Percentiles rank a stretch among this genome's conserved stretches.
These are phyloP conservation scores for Blastobotrys parvus DNA, from an alignment of 805 yeast genomes.

Conservation along the genomic window DNA sequence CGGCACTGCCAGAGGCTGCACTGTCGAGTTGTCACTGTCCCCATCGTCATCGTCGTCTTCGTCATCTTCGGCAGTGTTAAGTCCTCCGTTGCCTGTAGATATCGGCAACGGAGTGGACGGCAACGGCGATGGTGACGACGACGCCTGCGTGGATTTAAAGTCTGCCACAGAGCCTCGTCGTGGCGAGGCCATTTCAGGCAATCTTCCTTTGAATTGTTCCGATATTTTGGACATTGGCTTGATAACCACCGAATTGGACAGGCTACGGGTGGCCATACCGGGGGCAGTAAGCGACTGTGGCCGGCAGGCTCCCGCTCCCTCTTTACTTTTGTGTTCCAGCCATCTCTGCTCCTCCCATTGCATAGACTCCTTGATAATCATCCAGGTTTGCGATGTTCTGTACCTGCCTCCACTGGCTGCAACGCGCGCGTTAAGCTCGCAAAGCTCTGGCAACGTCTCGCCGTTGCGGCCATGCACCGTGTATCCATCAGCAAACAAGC, in stretches of 20 bases:
- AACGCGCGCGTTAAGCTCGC: conserved; percentile 47
- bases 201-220: neutral
- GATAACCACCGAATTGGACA: neutral
- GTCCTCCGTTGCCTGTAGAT: too few species aligned
- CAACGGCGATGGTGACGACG: neutral
- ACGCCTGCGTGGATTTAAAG: neutral
- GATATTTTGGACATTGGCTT: neutral
- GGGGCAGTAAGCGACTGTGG: neutral
- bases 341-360: conserved; percentile 25
- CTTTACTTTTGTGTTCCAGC: neutral
- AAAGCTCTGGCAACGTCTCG: conserved; percentile 44
- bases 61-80: too few species aligned
- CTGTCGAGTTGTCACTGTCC: neutral
- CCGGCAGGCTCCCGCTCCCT: neutral
- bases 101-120: neutral
- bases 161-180: neutral
- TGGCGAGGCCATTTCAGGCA: neutral
- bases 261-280: neutral
- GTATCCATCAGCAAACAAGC: conserved; percentile 16
- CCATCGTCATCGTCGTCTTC: neutral
- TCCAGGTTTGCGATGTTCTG: conserved; percentile 59
- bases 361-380: conserved; percentile 43
- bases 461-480: conserved; percentile 34
- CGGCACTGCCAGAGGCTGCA: neutral
- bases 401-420: conserved; percentile 37